Evolutionary conservation across 257 asterid genomes (phyloP).

Genomic region (Parsonsia alboflavescens): DNA sequence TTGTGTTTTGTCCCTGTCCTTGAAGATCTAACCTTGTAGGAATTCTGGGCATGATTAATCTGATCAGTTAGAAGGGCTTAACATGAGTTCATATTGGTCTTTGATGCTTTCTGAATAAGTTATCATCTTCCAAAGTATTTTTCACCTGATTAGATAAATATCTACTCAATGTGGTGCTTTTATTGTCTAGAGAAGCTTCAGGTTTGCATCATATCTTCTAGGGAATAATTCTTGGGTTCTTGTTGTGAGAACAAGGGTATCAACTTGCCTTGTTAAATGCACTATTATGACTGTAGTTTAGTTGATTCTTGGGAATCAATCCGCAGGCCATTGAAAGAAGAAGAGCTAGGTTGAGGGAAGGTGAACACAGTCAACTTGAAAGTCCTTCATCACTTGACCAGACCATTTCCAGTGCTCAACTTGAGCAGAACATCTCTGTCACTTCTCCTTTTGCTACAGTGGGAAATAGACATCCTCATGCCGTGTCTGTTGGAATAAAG

Average conservation of each 20-base stretch:
- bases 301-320: background rate
- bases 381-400: slow-evolving; percentile 45
- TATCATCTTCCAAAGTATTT: too few species aligned
- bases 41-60: background rate
- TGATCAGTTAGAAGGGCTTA: background rate
- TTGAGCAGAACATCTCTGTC: slow-evolving; percentile 41
- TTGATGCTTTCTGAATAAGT: background rate
- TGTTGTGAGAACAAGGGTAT: background rate
- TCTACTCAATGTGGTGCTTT: background rate
- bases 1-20: background rate
- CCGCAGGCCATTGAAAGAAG: slow-evolving; percentile 60
- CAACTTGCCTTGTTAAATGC: background rate
- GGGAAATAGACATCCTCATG: slow-evolving; percentile 22
- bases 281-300: background rate
- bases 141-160: too few species aligned
- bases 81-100: background rate
- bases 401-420: slow-evolving; percentile 49
- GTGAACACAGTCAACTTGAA: slow-evolving; percentile 47
- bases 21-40: background rate
- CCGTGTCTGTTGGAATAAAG: slow-evolving; percentile 31
- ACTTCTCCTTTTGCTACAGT: slow-evolving; percentile 40
- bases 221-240: background rate
- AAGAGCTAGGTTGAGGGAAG: slow-evolving; percentile 44
- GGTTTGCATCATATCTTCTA: background rate
- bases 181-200: background rate